Conservation (phyloP, 768 basidiomycete genomes). For the Lentinula aciculospora region DNA sequence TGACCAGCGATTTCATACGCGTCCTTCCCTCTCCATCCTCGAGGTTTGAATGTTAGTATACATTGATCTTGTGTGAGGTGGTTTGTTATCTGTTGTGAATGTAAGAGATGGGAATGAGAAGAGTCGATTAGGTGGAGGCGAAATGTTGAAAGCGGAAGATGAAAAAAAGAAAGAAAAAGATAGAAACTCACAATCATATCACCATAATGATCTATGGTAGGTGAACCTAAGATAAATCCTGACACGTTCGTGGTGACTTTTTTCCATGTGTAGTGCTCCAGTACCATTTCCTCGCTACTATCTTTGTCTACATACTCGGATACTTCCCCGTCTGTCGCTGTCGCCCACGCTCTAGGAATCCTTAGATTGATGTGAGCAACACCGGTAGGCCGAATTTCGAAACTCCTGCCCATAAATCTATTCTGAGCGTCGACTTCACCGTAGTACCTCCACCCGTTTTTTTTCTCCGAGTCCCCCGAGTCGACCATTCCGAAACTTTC, state of each 20-base stretch:
- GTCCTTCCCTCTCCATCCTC: slow-evolving; percentile 90
- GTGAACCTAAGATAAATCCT: slow-evolving; percentile 87
- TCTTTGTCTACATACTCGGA: slow-evolving; percentile 19
- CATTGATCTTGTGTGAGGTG: slow-evolving; percentile 88
- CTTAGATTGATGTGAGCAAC: slow-evolving; percentile 83
- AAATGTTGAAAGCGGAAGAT: background rate
- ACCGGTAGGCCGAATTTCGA: slow-evolving; percentile 96
- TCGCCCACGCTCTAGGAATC: slow-evolving; percentile 62
- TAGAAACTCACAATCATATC: slow-evolving; percentile 76
- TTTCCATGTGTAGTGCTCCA: slow-evolving; percentile 95
- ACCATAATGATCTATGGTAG: slow-evolving; percentile 89
- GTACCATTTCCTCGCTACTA: slow-evolving; percentile 44
- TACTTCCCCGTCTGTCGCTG: slow-evolving; percentile 20
- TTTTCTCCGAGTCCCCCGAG: background rate
- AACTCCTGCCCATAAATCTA: slow-evolving; percentile 93
- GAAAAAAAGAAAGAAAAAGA: background rate
- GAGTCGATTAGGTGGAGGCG: background rate
- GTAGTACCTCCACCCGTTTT: background rate
- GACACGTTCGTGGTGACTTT: slow-evolving; percentile 90
- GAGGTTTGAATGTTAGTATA: slow-evolving; percentile 89
- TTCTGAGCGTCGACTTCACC: slow-evolving; percentile 90
- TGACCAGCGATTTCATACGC: slow-evolving; percentile 90
- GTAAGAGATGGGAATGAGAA: background rate
- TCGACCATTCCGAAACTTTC: slow-evolving; percentile 31
- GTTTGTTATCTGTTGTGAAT: slow-evolving; percentile 82